Evolutionary conservation across 345 rosid genomes (phyloP).

Genomic region (Citropsis articulata): DNA sequence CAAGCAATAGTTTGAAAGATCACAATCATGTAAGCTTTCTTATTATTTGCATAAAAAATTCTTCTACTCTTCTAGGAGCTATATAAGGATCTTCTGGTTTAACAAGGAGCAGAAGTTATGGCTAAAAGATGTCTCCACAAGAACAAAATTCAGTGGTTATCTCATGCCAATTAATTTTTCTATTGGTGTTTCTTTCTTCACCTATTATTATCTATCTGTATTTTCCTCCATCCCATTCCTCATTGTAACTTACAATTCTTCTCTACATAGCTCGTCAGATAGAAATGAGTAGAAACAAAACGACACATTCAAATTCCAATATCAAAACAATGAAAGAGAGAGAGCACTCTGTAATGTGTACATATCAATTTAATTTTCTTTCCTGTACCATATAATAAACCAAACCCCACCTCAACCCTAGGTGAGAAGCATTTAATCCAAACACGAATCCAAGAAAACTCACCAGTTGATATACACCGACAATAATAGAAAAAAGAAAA

Average conservation of each 20-base stretch:
- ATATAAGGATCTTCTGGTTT: background rate
- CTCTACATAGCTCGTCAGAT: background rate
- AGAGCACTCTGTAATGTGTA: background rate
- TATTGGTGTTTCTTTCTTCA: background rate
- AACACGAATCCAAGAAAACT: background rate
- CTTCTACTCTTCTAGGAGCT: background rate
- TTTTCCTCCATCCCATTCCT: background rate
- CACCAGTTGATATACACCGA: background rate
- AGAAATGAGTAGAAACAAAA: background rate
- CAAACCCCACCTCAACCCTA: background rate
- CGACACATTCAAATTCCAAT: background rate
- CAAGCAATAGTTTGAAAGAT: background rate
- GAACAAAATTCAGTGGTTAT: background rate
- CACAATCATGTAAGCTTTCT: background rate
- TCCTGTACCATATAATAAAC: background rate
- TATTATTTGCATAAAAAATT: background rate
- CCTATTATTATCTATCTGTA: background rate
- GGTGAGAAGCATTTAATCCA: background rate
- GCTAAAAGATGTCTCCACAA: background rate
- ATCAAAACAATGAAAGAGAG: background rate
- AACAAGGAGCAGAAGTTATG: constrained; percentile 1
- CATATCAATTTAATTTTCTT: background rate
- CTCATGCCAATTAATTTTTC: background rate
- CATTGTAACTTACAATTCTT: background rate
- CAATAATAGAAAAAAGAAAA: background rate